Conservation (phyloP, 371 early-diverging fungal species). For the Apophysomyces sp. region DNA sequence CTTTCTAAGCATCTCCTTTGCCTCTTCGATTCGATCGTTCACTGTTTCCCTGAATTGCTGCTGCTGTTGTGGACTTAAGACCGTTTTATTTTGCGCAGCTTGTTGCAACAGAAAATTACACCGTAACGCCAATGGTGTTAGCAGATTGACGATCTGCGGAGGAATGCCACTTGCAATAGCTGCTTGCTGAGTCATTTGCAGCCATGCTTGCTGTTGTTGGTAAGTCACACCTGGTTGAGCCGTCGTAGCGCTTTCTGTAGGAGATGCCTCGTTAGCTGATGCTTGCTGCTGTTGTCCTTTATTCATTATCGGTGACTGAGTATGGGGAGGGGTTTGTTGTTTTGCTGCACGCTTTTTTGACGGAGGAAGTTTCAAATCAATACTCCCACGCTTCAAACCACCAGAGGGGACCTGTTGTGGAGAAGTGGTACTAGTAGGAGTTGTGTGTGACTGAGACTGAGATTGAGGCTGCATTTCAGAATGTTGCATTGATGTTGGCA, state of each 20-base stretch:
- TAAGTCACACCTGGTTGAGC: constrained; percentile 19
- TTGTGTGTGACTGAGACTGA: too few species aligned
- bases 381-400: constrained; percentile 30
- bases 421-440: neutral
- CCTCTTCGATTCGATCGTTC: constrained; percentile 29
- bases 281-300: constrained; percentile 1
- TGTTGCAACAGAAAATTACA: constrained; percentile 35
- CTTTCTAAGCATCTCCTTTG: constrained; percentile 14
- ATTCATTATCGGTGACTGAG: neutral
- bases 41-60: constrained; percentile 31
- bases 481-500: neutral
- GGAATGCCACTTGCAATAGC: constrained; percentile 34
- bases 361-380: constrained; percentile 44
- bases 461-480: neutral
- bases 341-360: constrained; percentile 25
- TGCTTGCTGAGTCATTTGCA: constrained; percentile 26
- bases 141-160: constrained; percentile 27
- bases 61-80: constrained; percentile 16
- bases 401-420: neutral
- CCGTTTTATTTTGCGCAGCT: constrained; percentile 25
- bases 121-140: constrained; percentile 35
- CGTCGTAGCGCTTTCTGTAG: constrained; percentile 11
- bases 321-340: constrained; percentile 6
- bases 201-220: constrained; percentile 20
- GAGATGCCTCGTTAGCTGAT: neutral